phyloP scores from a whole-genome alignment of 78 protist species.

The Chrysochromulina parva region DNA sequence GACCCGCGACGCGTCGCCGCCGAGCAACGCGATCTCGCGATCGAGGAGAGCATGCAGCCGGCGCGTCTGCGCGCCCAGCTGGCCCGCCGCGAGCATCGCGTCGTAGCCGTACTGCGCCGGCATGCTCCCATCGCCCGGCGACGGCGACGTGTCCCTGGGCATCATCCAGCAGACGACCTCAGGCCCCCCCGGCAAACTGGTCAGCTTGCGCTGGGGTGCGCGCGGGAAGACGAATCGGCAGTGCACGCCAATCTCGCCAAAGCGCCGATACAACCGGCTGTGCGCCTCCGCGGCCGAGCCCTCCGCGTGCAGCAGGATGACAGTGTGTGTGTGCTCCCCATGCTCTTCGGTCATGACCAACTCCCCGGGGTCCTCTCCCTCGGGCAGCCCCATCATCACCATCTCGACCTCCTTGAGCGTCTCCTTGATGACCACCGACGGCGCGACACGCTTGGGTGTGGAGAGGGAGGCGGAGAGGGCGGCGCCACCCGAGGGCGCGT shows the following conservation, averaged over 20 bases:
- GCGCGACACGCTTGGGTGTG: too few relatives aligned
- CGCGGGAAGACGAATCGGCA: not conserved
- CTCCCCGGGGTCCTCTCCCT: not conserved
- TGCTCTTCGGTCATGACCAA: not conserved
- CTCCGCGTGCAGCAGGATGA: constrained; percentile 3
- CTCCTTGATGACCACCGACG: too few relatives aligned
- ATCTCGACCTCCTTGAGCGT: too few relatives aligned
- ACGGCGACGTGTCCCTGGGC: too few relatives aligned
- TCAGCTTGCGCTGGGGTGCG: not conserved
- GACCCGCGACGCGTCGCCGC: not conserved
- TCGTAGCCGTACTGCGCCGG: not conserved
- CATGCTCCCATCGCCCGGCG: not conserved
- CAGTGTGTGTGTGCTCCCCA: not conserved
- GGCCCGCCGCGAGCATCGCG: not conserved
- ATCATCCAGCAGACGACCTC: too few relatives aligned
- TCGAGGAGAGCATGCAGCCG: not conserved
- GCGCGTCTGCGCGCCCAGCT: not conserved
- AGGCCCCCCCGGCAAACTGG: too few relatives aligned
- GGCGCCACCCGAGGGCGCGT: too few relatives aligned
- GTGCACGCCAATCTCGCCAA: not conserved
- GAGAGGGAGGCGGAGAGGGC: too few relatives aligned
- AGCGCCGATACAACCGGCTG: not conserved
- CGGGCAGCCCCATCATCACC: not conserved
- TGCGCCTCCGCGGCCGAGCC: not conserved
- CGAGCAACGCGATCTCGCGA: not conserved